Evolutionary conservation across 2,329 filamentous ascomycete species (phyloP), one percentile per base, ranked within the genome.

Genomic region (Alternaria gansuensis): DNA sequence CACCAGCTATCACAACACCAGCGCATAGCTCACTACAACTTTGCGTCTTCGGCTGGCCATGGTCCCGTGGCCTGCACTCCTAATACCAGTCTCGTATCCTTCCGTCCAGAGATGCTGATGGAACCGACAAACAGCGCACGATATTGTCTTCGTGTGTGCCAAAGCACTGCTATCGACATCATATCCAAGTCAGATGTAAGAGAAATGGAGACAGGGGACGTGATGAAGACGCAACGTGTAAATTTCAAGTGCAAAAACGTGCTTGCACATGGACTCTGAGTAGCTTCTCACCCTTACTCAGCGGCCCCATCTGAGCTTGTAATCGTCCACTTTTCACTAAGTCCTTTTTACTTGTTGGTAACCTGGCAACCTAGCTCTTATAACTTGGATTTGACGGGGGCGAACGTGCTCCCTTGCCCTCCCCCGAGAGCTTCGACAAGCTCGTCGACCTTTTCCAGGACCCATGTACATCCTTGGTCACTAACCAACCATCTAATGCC

Each of bases 391-490:
- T 65, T 73, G 5, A 72, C 54, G 0, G 72, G 72, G 8, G 72
- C 72, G 63, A 74, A 75, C 0, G 71, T 74, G 17, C 62, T 72
- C 2, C 72, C 72, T 26, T 69, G 60, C 2, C 67, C 72, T 13
- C 69, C 69, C 24, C 71, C 68, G 14, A 75, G 52, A n/a, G 69
- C 71, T 24, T 65, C 67, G 13, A 89, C 85, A 62, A 90, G 83
- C 59, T 80, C 77, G 78, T 91, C 88, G 2, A 90, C 82, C 63
- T 81, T 84, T 61, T 84, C 78, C 65, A 90, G 71, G 54, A 90
- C 77, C 88, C 88, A 90, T 40, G 82, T 74, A 70, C 78, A 88
- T 0, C 88, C 88, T 66, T 88, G 87, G 60, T 91, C 86, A 31
- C 82, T 82, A 2, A 87, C 87, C 67, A 89, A 75, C 88, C 87